Evolutionary conservation across 352 stramenopile genomes (phyloP).

Genomic region (Globisporangium echinulatum): DNA sequence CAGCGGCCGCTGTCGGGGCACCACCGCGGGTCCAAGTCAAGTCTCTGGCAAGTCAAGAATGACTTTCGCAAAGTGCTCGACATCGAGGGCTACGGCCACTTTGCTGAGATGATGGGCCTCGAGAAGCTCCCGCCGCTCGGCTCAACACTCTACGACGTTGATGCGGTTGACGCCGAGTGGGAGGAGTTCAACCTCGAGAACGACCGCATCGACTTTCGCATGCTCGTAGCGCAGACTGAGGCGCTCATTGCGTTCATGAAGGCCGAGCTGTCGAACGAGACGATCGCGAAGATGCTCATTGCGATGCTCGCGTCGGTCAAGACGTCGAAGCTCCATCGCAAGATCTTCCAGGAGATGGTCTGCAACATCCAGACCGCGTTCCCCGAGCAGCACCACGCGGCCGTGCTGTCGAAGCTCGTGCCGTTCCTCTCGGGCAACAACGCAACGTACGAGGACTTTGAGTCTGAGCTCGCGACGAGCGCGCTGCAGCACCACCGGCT

Average conservation of each 20-base stretch:
- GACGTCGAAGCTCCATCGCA: slow-evolving; percentile 80
- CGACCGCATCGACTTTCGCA: slow-evolving; percentile 82
- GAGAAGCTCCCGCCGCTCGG: slow-evolving; percentile 23
- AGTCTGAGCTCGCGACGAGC: slow-evolving; percentile 48
- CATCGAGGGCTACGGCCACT: slow-evolving; percentile 63
- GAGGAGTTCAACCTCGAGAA: slow-evolving; percentile 83
- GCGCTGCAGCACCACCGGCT: slow-evolving; percentile 74
- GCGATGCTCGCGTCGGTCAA: slow-evolving; percentile 81
- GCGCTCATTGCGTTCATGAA: slow-evolving; percentile 61
- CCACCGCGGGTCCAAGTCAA: slow-evolving; percentile 57
- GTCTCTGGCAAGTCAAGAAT: slow-evolving; percentile 76
- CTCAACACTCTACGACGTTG: slow-evolving; percentile 13
- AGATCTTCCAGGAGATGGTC: slow-evolving; percentile 86
- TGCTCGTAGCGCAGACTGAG: slow-evolving; percentile 62
- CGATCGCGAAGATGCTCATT: slow-evolving; percentile 80
- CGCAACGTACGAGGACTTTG: slow-evolving; percentile 65
- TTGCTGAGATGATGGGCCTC: slow-evolving; percentile 72
- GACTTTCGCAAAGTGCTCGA: slow-evolving; percentile 77
- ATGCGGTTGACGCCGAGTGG: slow-evolving; percentile 73
- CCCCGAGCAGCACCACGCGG: slow-evolving; percentile 54
- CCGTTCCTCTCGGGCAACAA: slow-evolving; percentile 79
- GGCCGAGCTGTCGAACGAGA: slow-evolving; percentile 55
- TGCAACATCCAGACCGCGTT: slow-evolving; percentile 80
- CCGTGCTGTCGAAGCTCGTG: slow-evolving; percentile 57
- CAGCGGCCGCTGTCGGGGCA: slow-evolving; percentile 38